Base-by-base conservation (phyloP, 768 basidiomycete genomes). In the Leccinum ochraceum region DNA sequence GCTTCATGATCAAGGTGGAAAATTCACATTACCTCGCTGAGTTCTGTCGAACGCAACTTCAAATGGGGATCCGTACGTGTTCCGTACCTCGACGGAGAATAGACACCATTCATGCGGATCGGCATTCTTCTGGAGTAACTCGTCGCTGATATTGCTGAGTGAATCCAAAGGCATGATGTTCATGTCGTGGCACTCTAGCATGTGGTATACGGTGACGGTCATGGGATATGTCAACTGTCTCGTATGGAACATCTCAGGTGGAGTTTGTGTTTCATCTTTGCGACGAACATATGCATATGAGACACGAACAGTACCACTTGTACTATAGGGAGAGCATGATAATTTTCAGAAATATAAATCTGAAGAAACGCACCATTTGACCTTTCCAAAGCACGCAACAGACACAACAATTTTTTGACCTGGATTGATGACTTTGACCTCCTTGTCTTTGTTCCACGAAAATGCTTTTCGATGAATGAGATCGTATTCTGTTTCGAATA, bases 121-220 rank as follows among this genome's bases (percentile, higher is more conserved):
- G 30, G 76, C 79, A 24, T 80, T 74, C 42, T 75, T 69, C 37
- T 84, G 67, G 10, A 79, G 67, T 42, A 61, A 67, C 10, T 65
- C 67, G 50, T 63, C 63, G 49, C 52, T 65, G 59, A 61, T 65
- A 37, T 66, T 65, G 50, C 68, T 67, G 50, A 67, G 64, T 54
- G 63, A 52, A 37, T 64, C 58, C 60, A 92, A 85, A 14, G 90
- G 86, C 37, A 94, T 75, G 62, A 97, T 79, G 64, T 92, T 88
- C 86, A 98, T 89, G 42, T 81, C 80, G 63, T 88, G 83, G 67
- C 92, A 92, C 72, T 96, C 92, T 30, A 98, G 84, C 81, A 95
- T 95, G 66, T 92, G 92, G 71, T 98, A 97, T 13, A 98, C 97
- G 3, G 95, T 96, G 60, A 97, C 90, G 67, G 90, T 81, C 63